Base-by-base conservation (phyloP, 768 basidiomycete genomes). In the Termitomyces sp. region DNA sequence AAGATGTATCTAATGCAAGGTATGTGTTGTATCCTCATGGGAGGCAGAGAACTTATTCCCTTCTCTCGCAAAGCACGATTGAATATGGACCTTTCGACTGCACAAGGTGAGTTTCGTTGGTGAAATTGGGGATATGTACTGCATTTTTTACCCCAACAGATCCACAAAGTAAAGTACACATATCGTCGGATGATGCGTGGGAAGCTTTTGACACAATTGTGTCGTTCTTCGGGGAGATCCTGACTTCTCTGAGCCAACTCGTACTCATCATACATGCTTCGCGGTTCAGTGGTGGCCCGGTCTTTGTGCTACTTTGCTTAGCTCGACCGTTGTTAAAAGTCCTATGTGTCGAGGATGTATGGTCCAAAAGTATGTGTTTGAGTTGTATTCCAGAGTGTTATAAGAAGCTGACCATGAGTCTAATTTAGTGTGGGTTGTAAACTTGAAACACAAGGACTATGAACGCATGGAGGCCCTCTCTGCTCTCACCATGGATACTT, bases 241-340 rank as follows among this genome's bases (percentile, higher is more conserved):
- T 73, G 7, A 57, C 63, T 12, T 59, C 57, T 5, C 39, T 59
- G 5, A 71, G 67, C 32, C 71, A 76, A 40, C 53, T 74, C 16
- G 37, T 63, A 1, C 63, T 75, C 19, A 72, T 76, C 17, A 49
- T 66, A 17, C 63, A 72, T 25, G 49, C 67, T 2, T 69, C 73
- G 0, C 58, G 67, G 1, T 63, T 68, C 5, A 65, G 61, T 19
- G 73, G 71, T 1, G 74, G 73, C 8, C 68, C 67, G 0, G 27
- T 71, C 3, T 76, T 74, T 34, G 70, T 71, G 0, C 32, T 74
- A 5, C 53, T 75, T 17, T 77, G 73, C 54, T 27, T 74, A 7
- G 57, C 60, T 8, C 68, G 68, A 34, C 74, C 77, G 0, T 16
- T 75, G 2, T 47, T 70, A 14, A 54, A 59, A 1, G 32, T 59